phyloP scores from a whole-genome alignment of 2,329 filamentous ascomycete species.

The Aurifilum marmelostoma region DNA sequence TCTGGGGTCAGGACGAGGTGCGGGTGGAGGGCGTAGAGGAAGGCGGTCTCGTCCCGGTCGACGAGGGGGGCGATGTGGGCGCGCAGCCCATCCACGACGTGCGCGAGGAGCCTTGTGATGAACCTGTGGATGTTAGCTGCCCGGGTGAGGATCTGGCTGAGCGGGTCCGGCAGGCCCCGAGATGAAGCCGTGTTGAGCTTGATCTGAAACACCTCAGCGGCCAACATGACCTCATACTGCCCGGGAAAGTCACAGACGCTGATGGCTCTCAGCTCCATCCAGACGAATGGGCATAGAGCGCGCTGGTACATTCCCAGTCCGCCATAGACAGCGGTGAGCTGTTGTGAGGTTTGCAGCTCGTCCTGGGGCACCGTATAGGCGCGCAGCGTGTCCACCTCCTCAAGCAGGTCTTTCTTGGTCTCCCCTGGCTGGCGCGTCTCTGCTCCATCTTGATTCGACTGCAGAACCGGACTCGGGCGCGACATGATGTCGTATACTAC shows the following conservation, averaged over 20 bases:
- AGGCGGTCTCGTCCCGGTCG: slow-evolving; percentile 31
- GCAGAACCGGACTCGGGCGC: not conserved
- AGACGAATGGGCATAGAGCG: slow-evolving; percentile 43
- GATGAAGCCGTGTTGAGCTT: slow-evolving; percentile 4
- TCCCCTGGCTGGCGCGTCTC: not conserved
- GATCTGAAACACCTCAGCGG: not conserved
- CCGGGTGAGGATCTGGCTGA: too few relatives aligned
- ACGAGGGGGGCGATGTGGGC: slow-evolving; percentile 31
- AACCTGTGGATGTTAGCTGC: not conserved
- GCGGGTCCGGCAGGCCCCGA: not conserved
- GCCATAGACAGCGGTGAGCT: slow-evolving; percentile 33
- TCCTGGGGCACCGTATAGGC: slow-evolving; percentile 41
- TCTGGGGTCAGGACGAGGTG: slow-evolving; percentile 57
- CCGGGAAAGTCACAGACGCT: not conserved
- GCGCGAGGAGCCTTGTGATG: not conserved
- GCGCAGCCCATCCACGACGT: slow-evolving; percentile 23
- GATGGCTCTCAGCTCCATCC: slow-evolving; percentile 32
- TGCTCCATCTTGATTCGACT: too few relatives aligned
- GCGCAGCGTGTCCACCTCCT: slow-evolving; percentile 40
- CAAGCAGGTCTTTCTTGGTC: not conserved
- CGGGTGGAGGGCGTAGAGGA: slow-evolving; percentile 43
- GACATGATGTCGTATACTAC: slow-evolving; percentile 25
- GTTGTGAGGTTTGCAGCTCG: slow-evolving; percentile 32
- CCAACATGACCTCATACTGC: not conserved
- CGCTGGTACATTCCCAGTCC: slow-evolving; percentile 40